phyloP scores from a whole-genome alignment of 106 monocot genomes.

The Alisma plantagoaquatica region DNA sequence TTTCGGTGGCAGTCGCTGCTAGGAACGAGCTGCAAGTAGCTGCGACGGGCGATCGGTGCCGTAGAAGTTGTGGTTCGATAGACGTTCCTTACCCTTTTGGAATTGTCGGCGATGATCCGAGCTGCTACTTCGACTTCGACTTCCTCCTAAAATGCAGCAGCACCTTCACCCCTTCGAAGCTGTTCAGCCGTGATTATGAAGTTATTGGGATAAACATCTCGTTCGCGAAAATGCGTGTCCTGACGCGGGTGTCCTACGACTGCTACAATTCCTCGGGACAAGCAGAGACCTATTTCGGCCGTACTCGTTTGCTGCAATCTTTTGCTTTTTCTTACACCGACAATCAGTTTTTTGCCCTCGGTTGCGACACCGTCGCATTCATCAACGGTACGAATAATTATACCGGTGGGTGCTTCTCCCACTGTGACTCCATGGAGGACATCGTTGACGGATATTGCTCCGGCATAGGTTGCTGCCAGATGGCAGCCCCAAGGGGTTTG shows the following conservation, averaged over 20 bases:
- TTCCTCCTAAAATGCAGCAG: not conserved
- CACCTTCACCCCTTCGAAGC: not conserved
- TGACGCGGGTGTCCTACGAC: not conserved
- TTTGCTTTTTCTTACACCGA: not conserved
- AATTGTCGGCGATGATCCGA: not conserved
- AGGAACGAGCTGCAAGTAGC: not conserved
- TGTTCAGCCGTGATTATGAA: not conserved
- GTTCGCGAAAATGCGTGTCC: not conserved
- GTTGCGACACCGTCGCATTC: not conserved
- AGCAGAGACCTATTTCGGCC: not conserved
- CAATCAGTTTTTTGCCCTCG: not conserved
- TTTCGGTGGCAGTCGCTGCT: too few species aligned
- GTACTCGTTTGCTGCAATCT: not conserved
- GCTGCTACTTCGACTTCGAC: not conserved
- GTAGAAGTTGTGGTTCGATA: not conserved
- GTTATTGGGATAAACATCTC: not conserved
- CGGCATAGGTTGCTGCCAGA: constrained; percentile 1
- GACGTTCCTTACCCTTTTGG: constrained; percentile 1
- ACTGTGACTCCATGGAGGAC: not conserved
- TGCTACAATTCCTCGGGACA: not conserved
- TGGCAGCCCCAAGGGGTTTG: not conserved
- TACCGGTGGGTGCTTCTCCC: not conserved
- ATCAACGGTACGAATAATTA: not conserved
- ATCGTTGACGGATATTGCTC: not conserved
- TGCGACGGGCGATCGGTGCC: not conserved